A percentile compares a stretch with the other conserved stretches of the same genome.
Evolutionary conservation across 805 yeast genomes (phyloP).

Genomic region (Pichia kluyveri): DNA sequence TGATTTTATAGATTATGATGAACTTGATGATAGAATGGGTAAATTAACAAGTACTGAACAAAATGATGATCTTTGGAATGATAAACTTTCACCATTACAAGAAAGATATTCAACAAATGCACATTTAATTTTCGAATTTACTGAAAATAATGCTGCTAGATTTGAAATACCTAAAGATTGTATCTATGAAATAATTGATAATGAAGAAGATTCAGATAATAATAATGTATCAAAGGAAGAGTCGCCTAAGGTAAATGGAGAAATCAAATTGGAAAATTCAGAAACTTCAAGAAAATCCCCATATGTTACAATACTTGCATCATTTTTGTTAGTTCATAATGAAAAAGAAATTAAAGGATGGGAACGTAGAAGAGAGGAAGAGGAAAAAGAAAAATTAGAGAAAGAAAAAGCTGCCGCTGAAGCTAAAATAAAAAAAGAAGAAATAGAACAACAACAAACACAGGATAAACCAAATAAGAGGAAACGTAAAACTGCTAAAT

Average conservation of each 20-base stretch:
- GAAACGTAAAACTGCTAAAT: slow-evolving; percentile 13
- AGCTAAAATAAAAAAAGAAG: slow-evolving; percentile 12
- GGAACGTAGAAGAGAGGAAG: slow-evolving; percentile 27
- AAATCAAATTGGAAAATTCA: background rate
- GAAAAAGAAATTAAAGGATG: slow-evolving; percentile 38
- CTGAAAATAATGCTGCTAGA: slow-evolving; percentile 69
- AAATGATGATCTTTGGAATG: slow-evolving; percentile 33
- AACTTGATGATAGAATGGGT: slow-evolving; percentile 9
- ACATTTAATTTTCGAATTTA: slow-evolving; percentile 75
- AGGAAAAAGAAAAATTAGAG: slow-evolving; percentile 19
- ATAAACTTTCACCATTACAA: slow-evolving; percentile 66
- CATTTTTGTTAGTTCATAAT: slow-evolving; percentile 44
- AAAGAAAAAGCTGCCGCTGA: slow-evolving; percentile 10
- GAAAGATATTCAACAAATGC: slow-evolving; percentile 62
- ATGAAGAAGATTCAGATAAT: slow-evolving; percentile 11
- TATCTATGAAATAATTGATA: slow-evolving; percentile 48
- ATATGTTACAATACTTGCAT: slow-evolving; percentile 34
- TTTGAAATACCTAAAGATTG: slow-evolving; percentile 70
- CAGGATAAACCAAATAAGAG: slow-evolving; percentile 8
- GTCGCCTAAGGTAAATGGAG: background rate
- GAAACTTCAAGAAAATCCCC: slow-evolving; percentile 8
- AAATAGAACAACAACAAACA: slow-evolving; percentile 5
- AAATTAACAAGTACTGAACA: slow-evolving; percentile 11
- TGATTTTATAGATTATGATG: slow-evolving; percentile 4
- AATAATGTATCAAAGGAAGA: too few relatives aligned